phyloP scores from a whole-genome alignment of 768 basidiomycete genomes.

The button mushroom (Agaricus bisporus) region DNA sequence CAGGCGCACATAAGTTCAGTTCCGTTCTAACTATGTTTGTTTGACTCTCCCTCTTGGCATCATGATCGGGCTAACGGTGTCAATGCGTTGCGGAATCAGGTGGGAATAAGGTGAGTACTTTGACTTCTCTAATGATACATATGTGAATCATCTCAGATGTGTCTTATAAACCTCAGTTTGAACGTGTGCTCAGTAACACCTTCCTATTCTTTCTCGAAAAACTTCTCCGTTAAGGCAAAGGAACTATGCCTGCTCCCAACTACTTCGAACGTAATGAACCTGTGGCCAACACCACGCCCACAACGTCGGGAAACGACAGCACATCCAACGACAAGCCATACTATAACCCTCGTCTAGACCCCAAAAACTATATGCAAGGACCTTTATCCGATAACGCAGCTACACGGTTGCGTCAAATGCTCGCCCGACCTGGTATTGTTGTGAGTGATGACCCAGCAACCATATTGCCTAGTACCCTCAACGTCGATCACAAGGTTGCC shows the following conservation, averaged over 20 bases:
- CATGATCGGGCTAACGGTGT: not conserved
- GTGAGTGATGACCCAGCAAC: slow-evolving; percentile 31
- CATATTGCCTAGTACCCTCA: not conserved
- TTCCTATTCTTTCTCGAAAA: not conserved
- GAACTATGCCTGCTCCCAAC: slow-evolving; percentile 8
- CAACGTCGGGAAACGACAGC: not conserved
- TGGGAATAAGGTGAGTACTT: slow-evolving; percentile 1
- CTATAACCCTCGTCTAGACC: slow-evolving; percentile 64
- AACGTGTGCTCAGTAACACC: not conserved
- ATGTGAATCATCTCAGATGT: not conserved
- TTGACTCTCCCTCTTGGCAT: not conserved
- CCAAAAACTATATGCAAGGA: slow-evolving; percentile 61
- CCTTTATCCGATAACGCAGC: slow-evolving; percentile 64
- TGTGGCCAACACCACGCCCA: not conserved
- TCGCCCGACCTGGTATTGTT: slow-evolving; percentile 67
- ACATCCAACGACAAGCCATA: slow-evolving; percentile 26
- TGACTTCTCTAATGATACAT: not conserved
- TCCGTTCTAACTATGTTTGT: too few relatives aligned
- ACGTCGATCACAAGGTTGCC: slow-evolving; percentile 38
- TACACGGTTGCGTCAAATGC: slow-evolving; percentile 64
- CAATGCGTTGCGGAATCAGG: slow-evolving; percentile 4
- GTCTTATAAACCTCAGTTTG: slow-evolving; percentile 4
- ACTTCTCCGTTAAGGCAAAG: not conserved
- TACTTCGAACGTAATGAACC: slow-evolving; percentile 6
- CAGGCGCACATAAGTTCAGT: too few relatives aligned